Evolutionary conservation across 371 early-diverging fungal species (phyloP).

Genomic region (Haplosporangium sp.): DNA sequence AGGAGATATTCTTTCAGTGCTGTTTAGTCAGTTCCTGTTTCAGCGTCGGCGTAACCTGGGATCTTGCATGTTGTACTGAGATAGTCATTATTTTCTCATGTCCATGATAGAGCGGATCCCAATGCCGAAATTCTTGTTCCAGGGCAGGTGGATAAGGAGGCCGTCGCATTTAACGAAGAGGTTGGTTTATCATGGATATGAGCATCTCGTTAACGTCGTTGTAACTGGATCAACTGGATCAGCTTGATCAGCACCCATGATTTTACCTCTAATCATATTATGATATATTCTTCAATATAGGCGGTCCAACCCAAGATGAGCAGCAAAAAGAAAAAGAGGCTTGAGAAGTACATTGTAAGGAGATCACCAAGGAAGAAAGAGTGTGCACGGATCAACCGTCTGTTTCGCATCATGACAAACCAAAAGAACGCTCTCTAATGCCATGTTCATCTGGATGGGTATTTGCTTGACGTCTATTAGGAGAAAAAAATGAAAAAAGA

Average conservation of each 20-base stretch:
- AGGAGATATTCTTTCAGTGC: not conserved
- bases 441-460: not conserved
- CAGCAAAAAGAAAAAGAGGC: slow-evolving; percentile 79
- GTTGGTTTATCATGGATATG: slow-evolving; percentile 1
- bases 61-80: too few species aligned
- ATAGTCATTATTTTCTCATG: too few species aligned
- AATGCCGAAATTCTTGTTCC: slow-evolving; percentile 61
- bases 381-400: not conserved
- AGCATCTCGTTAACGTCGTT: too few species aligned
- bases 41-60: not conserved
- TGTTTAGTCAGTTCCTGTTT: too few species aligned
- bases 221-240: too few species aligned
- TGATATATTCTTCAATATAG: slow-evolving; percentile 14
- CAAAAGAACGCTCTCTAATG: too few species aligned
- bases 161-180: slow-evolving; percentile 32
- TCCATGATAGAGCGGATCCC: slow-evolving; percentile 31
- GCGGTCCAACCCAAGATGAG: slow-evolving; percentile 63
- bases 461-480: slow-evolving; percentile 51
- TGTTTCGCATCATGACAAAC: too few species aligned
- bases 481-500: slow-evolving; percentile 96
- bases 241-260: not conserved
- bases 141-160: slow-evolving; percentile 22
- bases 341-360: slow-evolving; percentile 87
- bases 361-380: too few species aligned
- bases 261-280: not conserved